Base-by-base conservation (phyloP, 306 rosid genomes). In the Glycine soja region DNA sequence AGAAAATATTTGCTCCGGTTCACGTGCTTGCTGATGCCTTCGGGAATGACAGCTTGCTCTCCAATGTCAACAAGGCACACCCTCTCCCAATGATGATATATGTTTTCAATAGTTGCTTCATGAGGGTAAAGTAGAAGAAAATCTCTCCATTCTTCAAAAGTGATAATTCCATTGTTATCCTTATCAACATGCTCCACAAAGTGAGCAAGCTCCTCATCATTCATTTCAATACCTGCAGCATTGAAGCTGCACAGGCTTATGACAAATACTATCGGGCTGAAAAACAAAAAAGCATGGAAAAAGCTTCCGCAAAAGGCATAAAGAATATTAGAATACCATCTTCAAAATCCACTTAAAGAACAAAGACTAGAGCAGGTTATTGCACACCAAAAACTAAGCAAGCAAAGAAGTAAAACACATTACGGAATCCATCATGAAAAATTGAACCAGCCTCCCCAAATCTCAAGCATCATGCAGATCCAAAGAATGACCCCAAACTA, bases 121-220 rank as follows among this genome's bases (percentile, higher is more conserved):
- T 85, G 90, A 54, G 88, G 90, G 72, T 87, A 87, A 30, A 87
- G 90, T 50, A 87, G 83, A 82, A 87, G 90, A 82, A 87, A 87
- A 82, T 87, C 90, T 79, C 90, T 85, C 90, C 90, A 87, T 76
- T 87, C 90, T 85, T 87, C 90, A 71, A 87, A 87, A 66, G 88
- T 87, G 63, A 87, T 87, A 53, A 74, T 82, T 61, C 90, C 90
- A 5, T 87, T 87, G 30, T 87, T 87, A 58, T 87, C 90, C 74
- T 87, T 85, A 81, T 87, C 90, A 12, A 87, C 90, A 66, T 87
- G 90, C 85, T 87, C 90, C 61, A 87, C 87, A 72, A 87, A 85
- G 63, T 72, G 83, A 58, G 88, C 88, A 58, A 87, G 88, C 79
- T 87, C 88, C 76, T 82, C 85, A 5, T 87, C 90, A 52, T 87